Conservation (phyloP, 2,329 filamentous ascomycete species). For the Curvularia verruculosa region DNA sequence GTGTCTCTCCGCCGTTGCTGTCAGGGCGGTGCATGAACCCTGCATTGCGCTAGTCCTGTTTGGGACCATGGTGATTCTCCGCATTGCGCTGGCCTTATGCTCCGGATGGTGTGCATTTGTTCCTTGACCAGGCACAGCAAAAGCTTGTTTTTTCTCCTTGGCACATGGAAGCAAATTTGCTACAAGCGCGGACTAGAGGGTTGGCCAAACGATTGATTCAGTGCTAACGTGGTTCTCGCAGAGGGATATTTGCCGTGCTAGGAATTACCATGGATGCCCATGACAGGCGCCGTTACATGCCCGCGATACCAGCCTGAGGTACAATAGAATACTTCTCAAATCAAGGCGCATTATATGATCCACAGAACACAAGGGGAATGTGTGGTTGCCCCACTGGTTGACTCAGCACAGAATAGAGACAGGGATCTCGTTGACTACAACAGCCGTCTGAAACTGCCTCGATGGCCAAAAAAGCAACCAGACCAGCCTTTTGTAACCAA, state of each 20-base stretch:
- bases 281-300: neutral
- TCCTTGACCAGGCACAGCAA: neutral
- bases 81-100: neutral
- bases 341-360: neutral
- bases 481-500: neutral
- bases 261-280: neutral
- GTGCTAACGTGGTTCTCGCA: neutral
- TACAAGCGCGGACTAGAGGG: neutral
- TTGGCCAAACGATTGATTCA: neutral
- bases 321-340: neutral
- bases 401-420: neutral
- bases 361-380: neutral
- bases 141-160: neutral
- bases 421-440: neutral
- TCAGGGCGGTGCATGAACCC: constrained; percentile 23
- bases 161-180: neutral
- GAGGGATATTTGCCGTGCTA: neutral
- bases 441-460: neutral
- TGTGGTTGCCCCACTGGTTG: neutral
- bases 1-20: constrained; percentile 23
- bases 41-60: constrained; percentile 21
- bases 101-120: neutral
- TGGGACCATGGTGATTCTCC: constrained; percentile 1
- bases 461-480: neutral
- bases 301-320: neutral